These are phyloP conservation scores for Lithohypha guttulata DNA, from an alignment of 2,329 filamentous ascomycete genomes.

Conservation along the genomic window DNA sequence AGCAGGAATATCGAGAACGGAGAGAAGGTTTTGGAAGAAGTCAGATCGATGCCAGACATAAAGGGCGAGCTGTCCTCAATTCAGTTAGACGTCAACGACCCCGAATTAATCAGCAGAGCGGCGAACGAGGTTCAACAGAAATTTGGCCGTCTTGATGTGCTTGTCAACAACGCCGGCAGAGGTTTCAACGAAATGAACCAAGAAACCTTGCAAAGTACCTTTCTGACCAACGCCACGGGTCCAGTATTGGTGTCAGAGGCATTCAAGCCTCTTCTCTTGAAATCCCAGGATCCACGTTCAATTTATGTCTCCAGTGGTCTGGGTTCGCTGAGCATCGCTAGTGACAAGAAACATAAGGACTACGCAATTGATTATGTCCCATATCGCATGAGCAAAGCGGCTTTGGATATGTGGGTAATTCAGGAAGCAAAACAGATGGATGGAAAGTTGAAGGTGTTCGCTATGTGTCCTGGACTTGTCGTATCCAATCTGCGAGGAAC, in stretches of 20 bases:
- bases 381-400: constrained; percentile 24
- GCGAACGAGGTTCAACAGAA: constrained; percentile 25
- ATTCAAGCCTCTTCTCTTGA: constrained; percentile 25
- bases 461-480: constrained; percentile 37
- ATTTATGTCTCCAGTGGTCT: constrained; percentile 32
- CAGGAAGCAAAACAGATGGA: constrained; percentile 35
- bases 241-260: constrained; percentile 17
- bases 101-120: constrained; percentile 26
- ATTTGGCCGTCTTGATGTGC: constrained; percentile 23
- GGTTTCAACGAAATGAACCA: constrained; percentile 20
- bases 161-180: constrained; percentile 23
- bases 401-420: constrained; percentile 40
- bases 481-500: constrained; percentile 34
- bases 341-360: constrained; percentile 10
- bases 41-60: constrained; percentile 8
- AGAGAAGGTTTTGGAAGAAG: constrained; percentile 10
- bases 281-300: constrained; percentile 17
- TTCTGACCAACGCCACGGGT: constrained; percentile 43
- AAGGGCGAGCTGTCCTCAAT: constrained; percentile 22
- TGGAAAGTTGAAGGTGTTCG: constrained; percentile 40
- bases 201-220: constrained; percentile 30
- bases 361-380: constrained; percentile 23
- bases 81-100: constrained; percentile 26
- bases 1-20: constrained; percentile 15
- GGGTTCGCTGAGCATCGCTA: constrained; percentile 22